Percentiles rank a stretch among this genome's conserved stretches.
Evolutionary conservation across 192 early-diverging fungal genomes (phyloP).

Genomic region (Bifiguratus adelaidae): DNA sequence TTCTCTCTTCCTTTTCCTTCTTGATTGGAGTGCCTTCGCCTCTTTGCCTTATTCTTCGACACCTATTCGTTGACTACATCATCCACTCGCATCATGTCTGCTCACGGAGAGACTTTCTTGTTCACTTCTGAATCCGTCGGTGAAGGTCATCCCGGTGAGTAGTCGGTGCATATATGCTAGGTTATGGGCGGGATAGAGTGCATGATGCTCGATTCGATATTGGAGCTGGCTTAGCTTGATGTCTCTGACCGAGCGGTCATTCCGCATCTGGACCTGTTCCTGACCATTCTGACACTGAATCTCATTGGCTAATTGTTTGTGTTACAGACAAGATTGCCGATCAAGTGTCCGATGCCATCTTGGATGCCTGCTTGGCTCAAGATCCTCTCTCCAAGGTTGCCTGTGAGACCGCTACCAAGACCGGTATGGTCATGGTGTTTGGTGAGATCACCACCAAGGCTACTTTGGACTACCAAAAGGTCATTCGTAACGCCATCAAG

Average conservation of each 20-base stretch:
- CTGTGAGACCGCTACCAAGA: slow-evolving; percentile 99
- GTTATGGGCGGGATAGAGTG: no score
- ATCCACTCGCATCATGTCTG: no score
- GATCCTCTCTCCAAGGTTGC: slow-evolving; percentile 98
- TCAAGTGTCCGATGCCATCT: slow-evolving; percentile 98
- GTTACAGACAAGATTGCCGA: slow-evolving; percentile 95
- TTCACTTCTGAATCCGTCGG: slow-evolving; percentile 99
- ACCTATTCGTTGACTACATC: no score
- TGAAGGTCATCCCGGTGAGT: slow-evolving; percentile 93
- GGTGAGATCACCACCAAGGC: slow-evolving; percentile 99
- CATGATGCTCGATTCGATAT: no score
- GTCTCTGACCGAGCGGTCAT: no score
- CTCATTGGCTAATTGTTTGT: background rate
- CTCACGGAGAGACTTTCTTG: slow-evolving; percentile 76
- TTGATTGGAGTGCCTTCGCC: no score
- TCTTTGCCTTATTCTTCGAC: no score
- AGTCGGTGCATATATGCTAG: no score
- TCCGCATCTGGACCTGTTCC: no score
- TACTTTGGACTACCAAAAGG: slow-evolving; percentile 96
- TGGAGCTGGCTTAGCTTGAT: no score
- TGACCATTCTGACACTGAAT: background rate
- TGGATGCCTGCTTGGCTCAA: slow-evolving; percentile 89
- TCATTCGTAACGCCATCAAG: slow-evolving; percentile 98
- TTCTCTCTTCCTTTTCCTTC: no score
- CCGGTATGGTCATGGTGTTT: slow-evolving; percentile 99